These are phyloP conservation scores for Anisodus tanguticus DNA, from an alignment of 257 asterid species.

Conservation along the genomic window DNA sequence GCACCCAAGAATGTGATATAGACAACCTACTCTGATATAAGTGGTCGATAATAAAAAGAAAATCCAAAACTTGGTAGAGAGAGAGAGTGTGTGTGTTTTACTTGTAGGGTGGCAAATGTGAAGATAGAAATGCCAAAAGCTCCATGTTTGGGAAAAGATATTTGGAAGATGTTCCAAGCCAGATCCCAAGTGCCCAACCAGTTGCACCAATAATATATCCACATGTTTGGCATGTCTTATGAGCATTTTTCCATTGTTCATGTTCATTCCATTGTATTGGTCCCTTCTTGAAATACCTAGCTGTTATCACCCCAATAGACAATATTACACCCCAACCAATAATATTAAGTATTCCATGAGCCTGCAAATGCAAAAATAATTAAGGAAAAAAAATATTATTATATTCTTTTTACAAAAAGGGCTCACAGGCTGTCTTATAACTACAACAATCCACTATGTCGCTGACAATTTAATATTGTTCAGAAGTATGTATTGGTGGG, in stretches of 20 bases:
- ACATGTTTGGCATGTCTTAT: slow-evolving; percentile 47
- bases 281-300: slow-evolving; percentile 49
- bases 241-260: slow-evolving; percentile 42
- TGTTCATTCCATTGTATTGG: slow-evolving; percentile 30
- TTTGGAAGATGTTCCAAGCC: slow-evolving; percentile 52
- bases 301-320: slow-evolving; percentile 61
- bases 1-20: no score
- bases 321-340: slow-evolving; percentile 67
- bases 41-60: neutral
- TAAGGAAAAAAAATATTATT: no score
- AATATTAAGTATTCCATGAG: slow-evolving; percentile 62
- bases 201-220: slow-evolving; percentile 53
- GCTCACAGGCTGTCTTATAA: no score
- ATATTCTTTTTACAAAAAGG: no score
- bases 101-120: slow-evolving; percentile 62
- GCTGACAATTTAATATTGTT: no score
- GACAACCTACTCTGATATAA: no score
- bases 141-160: slow-evolving; percentile 46
- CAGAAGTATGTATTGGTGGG: no score
- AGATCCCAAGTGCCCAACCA: slow-evolving; percentile 59
- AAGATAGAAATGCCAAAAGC: slow-evolving; percentile 47
- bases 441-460: no score
- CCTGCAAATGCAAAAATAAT: slow-evolving; percentile 38
- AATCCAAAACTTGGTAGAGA: neutral
- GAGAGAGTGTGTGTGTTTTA: slow-evolving; percentile 7